Evolutionary conservation across 1,284 basidiomycete genomes (phyloP), one percentile per base, ranked within the genome.

Genomic region (Salmacisia buchloeana): DNA sequence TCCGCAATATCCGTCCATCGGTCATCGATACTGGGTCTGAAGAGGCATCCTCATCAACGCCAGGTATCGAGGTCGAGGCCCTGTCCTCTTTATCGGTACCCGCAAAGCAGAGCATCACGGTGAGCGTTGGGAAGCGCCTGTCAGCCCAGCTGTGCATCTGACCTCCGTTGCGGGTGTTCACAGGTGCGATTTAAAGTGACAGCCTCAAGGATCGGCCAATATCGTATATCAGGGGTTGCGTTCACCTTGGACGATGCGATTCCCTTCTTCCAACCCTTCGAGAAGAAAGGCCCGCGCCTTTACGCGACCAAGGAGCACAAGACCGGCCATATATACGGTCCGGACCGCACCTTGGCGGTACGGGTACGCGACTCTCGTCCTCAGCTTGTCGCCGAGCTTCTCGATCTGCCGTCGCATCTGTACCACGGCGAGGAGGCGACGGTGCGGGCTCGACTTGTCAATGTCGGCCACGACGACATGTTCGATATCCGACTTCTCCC

Each of bases 221-320:
- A 81, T 34, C 71, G 73, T 2, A 60, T 83, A 54, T 60, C 67
- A 1, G 58, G 70, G 13, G 71, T 82, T 13, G 61, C 69, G 0
- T 85, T 81, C 73, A 61, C 71, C 2, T 82, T 85, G 67, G 81
- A 82, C 62, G 73, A 78, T 34, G 76, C 82, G 54, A 73, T 85
- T 10, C 80, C 80, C 0, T 76, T 80, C 43, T 58, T 62, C 1
- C 82, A 85, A 68, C 52, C 68, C 0, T 77, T 85, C 1, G 61
- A 69, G 2, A 76, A 78, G 12, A 69, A 69, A 35, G 83, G 83
- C 0, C 73, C 70, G 13, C 80, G 83, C 1, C 73, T 83, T 15
- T 74, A 81, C 56, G 66, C 69, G 5, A 83, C 82, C 2, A 81
- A 81, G 62, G 78, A 77, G 38, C 81, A 83, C 54, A 65, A 80